phyloP scores from a whole-genome alignment of 805 yeast genomes.

The Saccharomycopsis microspora region DNA sequence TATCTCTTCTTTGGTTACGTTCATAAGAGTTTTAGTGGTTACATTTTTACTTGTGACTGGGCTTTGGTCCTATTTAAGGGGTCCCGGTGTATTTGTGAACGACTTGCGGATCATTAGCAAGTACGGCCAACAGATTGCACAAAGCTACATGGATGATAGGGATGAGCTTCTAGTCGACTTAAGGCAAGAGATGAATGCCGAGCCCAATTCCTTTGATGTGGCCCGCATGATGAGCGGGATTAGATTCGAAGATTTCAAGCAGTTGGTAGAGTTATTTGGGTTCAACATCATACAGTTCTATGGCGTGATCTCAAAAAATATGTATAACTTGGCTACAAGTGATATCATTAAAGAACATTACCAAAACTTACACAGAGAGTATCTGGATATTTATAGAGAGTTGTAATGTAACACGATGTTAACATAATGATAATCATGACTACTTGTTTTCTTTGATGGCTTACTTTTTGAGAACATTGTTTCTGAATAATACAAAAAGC shows the following conservation, averaged over 20 bases:
- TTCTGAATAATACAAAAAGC: neutral
- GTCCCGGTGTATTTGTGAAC: neutral
- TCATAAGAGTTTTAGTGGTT: conserved; percentile 3
- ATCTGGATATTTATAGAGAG: conserved; percentile 1
- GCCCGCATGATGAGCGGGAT: neutral
- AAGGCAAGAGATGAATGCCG: neutral
- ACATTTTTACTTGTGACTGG: neutral
- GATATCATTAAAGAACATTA: conserved; percentile 1
- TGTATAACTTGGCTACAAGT: conserved; percentile 1
- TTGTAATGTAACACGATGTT: neutral
- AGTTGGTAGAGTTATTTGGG: conserved; percentile 10
- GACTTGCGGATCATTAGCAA: conserved; percentile 2
- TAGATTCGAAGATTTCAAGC: conserved; percentile 1
- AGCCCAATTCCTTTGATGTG: neutral
- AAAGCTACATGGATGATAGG: neutral
- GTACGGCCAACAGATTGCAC: neutral
- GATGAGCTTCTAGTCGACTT: neutral
- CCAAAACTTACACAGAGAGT: conserved; percentile 2
- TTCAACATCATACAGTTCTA: conserved; percentile 8
- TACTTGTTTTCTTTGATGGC: no score
- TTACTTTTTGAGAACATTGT: neutral
- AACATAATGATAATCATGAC: neutral
- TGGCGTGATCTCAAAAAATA: neutral
- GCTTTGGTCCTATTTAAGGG: conserved; percentile 8
- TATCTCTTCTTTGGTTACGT: conserved; percentile 1